phyloP scores from a whole-genome alignment of 371 early-diverging fungal genomes.

The Mortierella sp. region DNA sequence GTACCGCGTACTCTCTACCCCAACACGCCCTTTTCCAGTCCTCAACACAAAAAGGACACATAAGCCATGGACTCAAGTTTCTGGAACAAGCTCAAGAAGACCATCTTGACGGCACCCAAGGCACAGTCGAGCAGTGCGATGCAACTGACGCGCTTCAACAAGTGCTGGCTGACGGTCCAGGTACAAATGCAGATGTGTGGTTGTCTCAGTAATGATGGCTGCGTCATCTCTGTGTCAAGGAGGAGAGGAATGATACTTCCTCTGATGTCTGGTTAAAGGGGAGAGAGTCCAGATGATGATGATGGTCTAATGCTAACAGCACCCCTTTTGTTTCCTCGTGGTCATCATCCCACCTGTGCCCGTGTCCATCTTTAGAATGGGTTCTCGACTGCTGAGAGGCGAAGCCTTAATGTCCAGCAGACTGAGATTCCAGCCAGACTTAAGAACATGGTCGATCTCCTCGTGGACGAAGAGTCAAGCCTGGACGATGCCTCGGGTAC shows the following conservation, averaged over 20 bases:
- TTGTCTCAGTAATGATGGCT: too few species aligned
- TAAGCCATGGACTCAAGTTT: slow-evolving; percentile 42
- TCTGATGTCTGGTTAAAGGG: too few species aligned
- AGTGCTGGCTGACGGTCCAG: slow-evolving; percentile 79
- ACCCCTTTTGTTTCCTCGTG: background rate
- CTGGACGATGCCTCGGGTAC: slow-evolving; percentile 71
- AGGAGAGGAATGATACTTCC: too few species aligned
- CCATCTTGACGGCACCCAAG: slow-evolving; percentile 73
- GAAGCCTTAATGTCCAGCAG: slow-evolving; percentile 70
- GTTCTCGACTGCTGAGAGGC: slow-evolving; percentile 68
- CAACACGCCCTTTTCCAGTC: background rate
- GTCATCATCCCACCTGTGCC: background rate
- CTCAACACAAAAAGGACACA: background rate
- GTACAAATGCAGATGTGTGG: too few species aligned
- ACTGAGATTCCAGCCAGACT: slow-evolving; percentile 86
- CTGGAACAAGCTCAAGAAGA: slow-evolving; percentile 60
- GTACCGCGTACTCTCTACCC: too few species aligned
- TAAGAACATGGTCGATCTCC: slow-evolving; percentile 86
- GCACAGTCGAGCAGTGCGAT: slow-evolving; percentile 70
- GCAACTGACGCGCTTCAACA: slow-evolving; percentile 80
- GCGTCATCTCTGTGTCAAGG: too few species aligned
- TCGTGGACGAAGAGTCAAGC: slow-evolving; percentile 90
- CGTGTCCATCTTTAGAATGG: slow-evolving; percentile 56
- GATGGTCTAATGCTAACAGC: background rate
- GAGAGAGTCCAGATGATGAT: too few species aligned